phyloP scores from a whole-genome alignment of 2,329 filamentous ascomycete species.

The Thielaviopsis cerberus region DNA sequence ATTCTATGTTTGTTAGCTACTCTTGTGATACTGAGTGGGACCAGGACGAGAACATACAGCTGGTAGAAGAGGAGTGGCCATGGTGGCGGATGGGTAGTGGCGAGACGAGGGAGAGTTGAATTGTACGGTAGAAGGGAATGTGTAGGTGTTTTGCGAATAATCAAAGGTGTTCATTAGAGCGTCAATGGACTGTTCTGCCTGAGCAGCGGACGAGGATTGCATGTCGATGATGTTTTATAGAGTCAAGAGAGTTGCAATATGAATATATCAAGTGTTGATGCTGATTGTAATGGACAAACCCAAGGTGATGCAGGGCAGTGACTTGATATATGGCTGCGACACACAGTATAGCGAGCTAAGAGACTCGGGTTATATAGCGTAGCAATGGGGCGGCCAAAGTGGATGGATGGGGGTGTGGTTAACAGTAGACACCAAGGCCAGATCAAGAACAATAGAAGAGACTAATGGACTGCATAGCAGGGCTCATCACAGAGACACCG shows the following conservation, averaged over 20 bases:
- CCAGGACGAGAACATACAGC: not conserved
- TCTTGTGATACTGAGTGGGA: not conserved
- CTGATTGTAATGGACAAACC: not conserved
- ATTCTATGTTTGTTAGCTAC: not conserved
- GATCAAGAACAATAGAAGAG: not conserved
- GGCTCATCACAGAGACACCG: not conserved
- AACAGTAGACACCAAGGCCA: not conserved
- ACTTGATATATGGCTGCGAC: not conserved
- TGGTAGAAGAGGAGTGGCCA: not conserved
- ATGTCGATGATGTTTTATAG: not conserved
- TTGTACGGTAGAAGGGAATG: not conserved
- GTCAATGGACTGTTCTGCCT: not conserved
- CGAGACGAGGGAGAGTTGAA: not conserved
- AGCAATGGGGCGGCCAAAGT: not conserved
- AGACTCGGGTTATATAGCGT: not conserved
- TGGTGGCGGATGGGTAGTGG: slow-evolving; percentile 6
- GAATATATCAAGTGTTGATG: not conserved
- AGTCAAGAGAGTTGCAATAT: not conserved
- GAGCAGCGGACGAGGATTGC: not conserved
- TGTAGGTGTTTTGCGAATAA: not conserved
- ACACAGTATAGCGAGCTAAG: not conserved
- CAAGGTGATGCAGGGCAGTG: not conserved
- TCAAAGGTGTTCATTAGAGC: not conserved
- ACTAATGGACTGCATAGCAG: not conserved
- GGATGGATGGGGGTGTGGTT: not conserved